Percentiles rank a stretch among this genome's conserved stretches.
Evolutionary conservation across 2,329 filamentous ascomycete genomes (phyloP).

Genomic region (Graphilbum ipis-grandicollis): DNA sequence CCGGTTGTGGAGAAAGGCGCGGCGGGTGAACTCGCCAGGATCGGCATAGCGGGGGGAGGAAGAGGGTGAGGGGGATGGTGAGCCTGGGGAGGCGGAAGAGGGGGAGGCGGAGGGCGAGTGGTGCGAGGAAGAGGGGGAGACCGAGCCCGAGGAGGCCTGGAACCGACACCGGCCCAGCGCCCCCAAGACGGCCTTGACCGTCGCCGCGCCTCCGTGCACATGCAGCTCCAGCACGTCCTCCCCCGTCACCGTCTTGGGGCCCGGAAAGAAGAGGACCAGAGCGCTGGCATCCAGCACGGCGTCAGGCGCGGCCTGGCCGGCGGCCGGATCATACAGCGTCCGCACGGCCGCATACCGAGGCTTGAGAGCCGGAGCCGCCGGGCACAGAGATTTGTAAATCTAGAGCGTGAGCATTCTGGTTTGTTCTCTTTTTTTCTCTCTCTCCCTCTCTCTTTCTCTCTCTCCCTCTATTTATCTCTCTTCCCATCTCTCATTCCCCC

Average conservation of each 20-base stretch:
- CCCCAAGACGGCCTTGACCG: slow-evolving; percentile 67
- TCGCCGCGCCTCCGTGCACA: slow-evolving; percentile 80
- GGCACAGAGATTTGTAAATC: slow-evolving; percentile 35
- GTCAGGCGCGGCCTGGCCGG: background rate
- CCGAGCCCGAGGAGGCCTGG: too few relatives aligned
- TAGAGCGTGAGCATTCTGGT: slow-evolving; percentile 10
- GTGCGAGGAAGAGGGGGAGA: too few relatives aligned
- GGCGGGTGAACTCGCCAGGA: slow-evolving; percentile 84
- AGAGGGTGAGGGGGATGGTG: too few relatives aligned
- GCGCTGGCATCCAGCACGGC: slow-evolving; percentile 59
- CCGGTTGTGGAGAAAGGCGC: slow-evolving; percentile 75
- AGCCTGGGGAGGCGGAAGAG: too few relatives aligned
- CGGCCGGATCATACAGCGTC: slow-evolving; percentile 43
- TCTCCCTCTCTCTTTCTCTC: too few relatives aligned
- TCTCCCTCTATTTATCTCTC: too few relatives aligned
- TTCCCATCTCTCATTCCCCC: too few relatives aligned
- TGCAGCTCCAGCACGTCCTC: slow-evolving; percentile 88
- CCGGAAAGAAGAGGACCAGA: slow-evolving; percentile 67
- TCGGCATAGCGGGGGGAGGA: slow-evolving; percentile 93
- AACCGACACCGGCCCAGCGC: too few relatives aligned
- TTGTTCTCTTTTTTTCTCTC: too few relatives aligned
- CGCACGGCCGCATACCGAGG: slow-evolving; percentile 52
- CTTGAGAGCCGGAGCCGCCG: slow-evolving; percentile 23
- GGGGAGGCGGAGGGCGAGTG: too few relatives aligned
- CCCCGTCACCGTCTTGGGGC: slow-evolving; percentile 70